Base-by-base conservation (phyloP, 2,329 filamentous ascomycete species). In the Penicillium paneum region DNA sequence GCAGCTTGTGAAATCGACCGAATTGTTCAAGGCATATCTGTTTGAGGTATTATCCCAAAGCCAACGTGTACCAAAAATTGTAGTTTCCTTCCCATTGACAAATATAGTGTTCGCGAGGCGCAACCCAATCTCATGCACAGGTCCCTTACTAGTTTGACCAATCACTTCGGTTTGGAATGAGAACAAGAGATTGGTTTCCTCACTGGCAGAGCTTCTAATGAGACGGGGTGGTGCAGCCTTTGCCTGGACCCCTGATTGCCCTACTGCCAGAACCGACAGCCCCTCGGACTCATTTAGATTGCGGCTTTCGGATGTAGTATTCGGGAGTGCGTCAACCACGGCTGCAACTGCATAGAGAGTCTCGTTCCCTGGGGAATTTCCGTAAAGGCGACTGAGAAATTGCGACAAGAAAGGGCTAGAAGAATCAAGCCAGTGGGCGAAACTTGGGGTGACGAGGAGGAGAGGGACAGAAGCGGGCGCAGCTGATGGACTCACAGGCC, bases 101-200 rank as follows among this genome's bases (percentile, higher is more conserved):
- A 76, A 76, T 10, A 76, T 62, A 1, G 74, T 76, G 42, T 75
- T 74, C 32, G 74, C 71, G 26, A 75, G 67, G n/a, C 71, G 72
- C 26, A 76, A 47, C 36, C 73, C 73, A 38, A 76, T 55, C 46
- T 74, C 68, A 47, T 73, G 62, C 11, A 63, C 52, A 10, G 55
- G 29, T 12, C 49, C 28, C 47, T 42, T 32, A 40, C 36, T 36
- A 26, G 19, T 40, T 49, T 44, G 19, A 34, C 59, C 38, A 15
- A 49, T n/a, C 15, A 38, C 31, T 10, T 46, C 29, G 15, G 57
- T 49, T 32, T 60, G 57, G 24, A 69, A 56, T 7, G 66, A 65
- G 38, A 73, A 67, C 28, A 68, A 55, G 13, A 76, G 58, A 19
- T 66, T 65, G 13, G 73, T 54, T 42, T 75, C 70, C 17, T 71